Evolutionary conservation across 306 rosid species (phyloP).

Genomic region (Quercus rubra): DNA sequence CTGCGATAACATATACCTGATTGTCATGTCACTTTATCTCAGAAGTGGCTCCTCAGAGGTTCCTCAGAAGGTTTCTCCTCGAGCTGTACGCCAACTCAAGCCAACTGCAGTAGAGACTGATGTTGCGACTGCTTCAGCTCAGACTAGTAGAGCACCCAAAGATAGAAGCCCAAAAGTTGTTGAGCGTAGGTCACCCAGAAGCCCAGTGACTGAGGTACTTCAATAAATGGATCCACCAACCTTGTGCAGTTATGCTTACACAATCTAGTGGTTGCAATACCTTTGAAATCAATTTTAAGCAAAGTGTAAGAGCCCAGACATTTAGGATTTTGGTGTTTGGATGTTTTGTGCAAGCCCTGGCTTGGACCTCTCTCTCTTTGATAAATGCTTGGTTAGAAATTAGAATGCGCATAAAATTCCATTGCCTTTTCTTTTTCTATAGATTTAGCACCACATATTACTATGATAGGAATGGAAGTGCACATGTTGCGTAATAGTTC

Average conservation of each 20-base stretch:
- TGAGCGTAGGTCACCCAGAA: conserved; percentile 80
- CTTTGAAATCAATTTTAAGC: neutral
- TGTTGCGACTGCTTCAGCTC: conserved; percentile 49
- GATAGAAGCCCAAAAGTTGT: conserved; percentile 80
- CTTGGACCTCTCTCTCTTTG: neutral
- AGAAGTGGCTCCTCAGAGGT: conserved; percentile 75
- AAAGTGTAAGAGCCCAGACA: neutral
- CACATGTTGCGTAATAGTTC: neutral
- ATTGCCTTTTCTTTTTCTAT: neutral
- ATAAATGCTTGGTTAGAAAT: neutral
- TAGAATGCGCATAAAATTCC: neutral
- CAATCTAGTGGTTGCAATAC: neutral
- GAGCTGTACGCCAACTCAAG: conserved; percentile 61
- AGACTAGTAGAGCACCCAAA: conserved; percentile 50
- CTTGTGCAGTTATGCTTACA: neutral
- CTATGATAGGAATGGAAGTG: neutral
- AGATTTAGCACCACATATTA: neutral
- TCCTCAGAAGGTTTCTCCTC: conserved; percentile 73
- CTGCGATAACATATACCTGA: neutral
- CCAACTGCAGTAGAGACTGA: conserved; percentile 54
- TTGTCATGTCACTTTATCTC: conserved; percentile 13
- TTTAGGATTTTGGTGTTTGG: neutral
- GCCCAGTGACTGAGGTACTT: conserved; percentile 79
- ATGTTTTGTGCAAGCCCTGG: neutral
- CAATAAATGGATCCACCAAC: neutral